Evolutionary conservation across 148 eudicot species (phyloP).

Genomic region (Amaranthus cruentus): DNA sequence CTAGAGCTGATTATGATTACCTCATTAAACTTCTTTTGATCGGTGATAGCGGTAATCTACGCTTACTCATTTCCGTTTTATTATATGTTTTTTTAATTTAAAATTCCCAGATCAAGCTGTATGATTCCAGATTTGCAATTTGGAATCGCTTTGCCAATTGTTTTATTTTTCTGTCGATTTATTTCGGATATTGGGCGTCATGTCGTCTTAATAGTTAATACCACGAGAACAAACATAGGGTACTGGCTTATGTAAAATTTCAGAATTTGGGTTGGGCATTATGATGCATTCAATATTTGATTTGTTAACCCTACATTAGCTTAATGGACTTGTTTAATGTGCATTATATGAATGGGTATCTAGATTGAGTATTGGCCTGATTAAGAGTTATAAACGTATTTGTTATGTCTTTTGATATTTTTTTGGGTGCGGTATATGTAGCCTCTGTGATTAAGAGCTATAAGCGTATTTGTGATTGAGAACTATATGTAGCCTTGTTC

Average conservation of each 20-base stretch:
- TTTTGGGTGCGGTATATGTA: too few relatives aligned
- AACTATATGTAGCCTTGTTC: too few relatives aligned
- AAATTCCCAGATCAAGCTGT: neutral
- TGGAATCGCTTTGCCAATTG: neutral
- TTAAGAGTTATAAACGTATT: neutral
- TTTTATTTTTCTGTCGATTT: neutral
- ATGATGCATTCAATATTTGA: neutral
- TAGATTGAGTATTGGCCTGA: neutral
- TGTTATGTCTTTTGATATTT: too few relatives aligned
- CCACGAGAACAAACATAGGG: neutral
- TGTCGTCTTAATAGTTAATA: neutral
- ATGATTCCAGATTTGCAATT: neutral
- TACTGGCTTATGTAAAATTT: neutral
- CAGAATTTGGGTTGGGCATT: neutral
- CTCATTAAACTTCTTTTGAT: constrained; percentile 58
- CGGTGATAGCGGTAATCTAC: constrained; percentile 50
- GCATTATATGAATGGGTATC: neutral
- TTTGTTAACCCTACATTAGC: neutral
- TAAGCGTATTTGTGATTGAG: too few relatives aligned
- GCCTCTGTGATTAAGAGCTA: too few relatives aligned
- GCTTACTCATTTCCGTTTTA: neutral
- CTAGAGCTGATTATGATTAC: constrained; percentile 65
- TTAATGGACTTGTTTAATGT: neutral
- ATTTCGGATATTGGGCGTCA: neutral
- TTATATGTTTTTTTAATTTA: neutral